Base-by-base conservation (phyloP, 768 basidiomycete genomes). In the Boletus huronensis region DNA sequence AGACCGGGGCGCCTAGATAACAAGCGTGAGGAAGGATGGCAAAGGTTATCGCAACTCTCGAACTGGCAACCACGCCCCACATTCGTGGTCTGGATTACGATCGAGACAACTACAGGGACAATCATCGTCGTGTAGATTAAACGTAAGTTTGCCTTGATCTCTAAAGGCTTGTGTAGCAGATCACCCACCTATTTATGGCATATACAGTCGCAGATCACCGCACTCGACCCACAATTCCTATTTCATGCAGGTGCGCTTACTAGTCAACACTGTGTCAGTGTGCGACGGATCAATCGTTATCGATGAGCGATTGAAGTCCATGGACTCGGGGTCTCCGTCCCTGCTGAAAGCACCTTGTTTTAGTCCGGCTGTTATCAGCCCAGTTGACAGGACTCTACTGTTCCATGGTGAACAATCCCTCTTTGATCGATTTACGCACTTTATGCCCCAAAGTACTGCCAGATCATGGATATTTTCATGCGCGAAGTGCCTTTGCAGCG, bases 71-170 rank as follows among this genome's bases (percentile, higher is more conserved):
- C n/a, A n/a, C n/a, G n/a, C 44, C n/a, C 64, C 64, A 40, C 62
- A 53, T 42, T 70, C 73, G 36, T 65, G 74, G 45, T 74, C 74
- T 47, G 51, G 75, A 74, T 63, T 67, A 68, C 32, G 67, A 67
- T 48, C 63, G 64, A 52, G 72, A 71, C 55, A 68, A 68, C 38
- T 65, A 74, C 55, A 69, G 73, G 42, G 81, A 79, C 38, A 85
- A 85, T 60, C 79, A 82, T 57, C 74, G 83, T 62, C 79, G 83
- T 54, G 60, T 84, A 58, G 82, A 83, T 59, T 83, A 73, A 72
- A 53, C 55, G 59, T 61, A 63, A 58, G 65, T 64, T 35, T 45
- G 13, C 28, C 45, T 50, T 54, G 42, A 50, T 28, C 32, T 56
- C 53, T 54, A 5, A 28, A 49, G 44, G 23, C 39, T 6, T 3